phyloP scores from a whole-genome alignment of 495 filamentous ascomycete species.

The Penicillium desertorum region DNA sequence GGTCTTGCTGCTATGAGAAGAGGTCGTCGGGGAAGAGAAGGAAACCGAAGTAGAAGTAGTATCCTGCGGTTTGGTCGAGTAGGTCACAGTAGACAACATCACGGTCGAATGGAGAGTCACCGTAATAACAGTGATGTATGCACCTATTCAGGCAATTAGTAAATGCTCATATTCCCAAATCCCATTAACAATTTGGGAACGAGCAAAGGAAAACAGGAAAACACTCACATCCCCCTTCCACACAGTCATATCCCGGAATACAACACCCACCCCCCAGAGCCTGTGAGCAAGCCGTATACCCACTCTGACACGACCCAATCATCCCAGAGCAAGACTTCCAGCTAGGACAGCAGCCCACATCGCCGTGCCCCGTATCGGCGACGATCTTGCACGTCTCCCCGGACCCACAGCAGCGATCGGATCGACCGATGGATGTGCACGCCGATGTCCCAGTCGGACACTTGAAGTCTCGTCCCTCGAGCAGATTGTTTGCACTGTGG shows the following conservation, averaged over 20 bases:
- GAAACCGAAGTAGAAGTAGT: slow-evolving; percentile 26
- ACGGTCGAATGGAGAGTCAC: slow-evolving; percentile 48
- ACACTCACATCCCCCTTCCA: slow-evolving; percentile 74
- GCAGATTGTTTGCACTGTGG: not conserved
- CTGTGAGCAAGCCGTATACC: slow-evolving; percentile 66
- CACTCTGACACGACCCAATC: slow-evolving; percentile 61
- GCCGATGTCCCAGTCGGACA: slow-evolving; percentile 69
- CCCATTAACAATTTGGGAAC: not conserved
- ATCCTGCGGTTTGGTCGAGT: slow-evolving; percentile 35
- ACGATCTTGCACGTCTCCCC: slow-evolving; percentile 70
- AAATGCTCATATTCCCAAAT: not conserved
- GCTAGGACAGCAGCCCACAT: slow-evolving; percentile 81
- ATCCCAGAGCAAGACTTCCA: slow-evolving; percentile 67
- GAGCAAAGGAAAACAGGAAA: not conserved
- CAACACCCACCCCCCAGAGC: slow-evolving; percentile 83
- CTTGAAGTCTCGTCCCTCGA: slow-evolving; percentile 55
- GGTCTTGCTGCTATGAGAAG: slow-evolving; percentile 3
- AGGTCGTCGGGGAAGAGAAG: slow-evolving; percentile 13
- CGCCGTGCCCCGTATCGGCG: slow-evolving; percentile 67
- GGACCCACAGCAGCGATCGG: slow-evolving; percentile 73
- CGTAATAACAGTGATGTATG: slow-evolving; percentile 47
- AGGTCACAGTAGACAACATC: slow-evolving; percentile 41
- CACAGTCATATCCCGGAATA: slow-evolving; percentile 75
- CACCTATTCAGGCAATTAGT: slow-evolving; percentile 32
- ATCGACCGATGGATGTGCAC: slow-evolving; percentile 67